phyloP scores from a whole-genome alignment of 176 grass and related monocot genomes.

The Lolium rigidum region DNA sequence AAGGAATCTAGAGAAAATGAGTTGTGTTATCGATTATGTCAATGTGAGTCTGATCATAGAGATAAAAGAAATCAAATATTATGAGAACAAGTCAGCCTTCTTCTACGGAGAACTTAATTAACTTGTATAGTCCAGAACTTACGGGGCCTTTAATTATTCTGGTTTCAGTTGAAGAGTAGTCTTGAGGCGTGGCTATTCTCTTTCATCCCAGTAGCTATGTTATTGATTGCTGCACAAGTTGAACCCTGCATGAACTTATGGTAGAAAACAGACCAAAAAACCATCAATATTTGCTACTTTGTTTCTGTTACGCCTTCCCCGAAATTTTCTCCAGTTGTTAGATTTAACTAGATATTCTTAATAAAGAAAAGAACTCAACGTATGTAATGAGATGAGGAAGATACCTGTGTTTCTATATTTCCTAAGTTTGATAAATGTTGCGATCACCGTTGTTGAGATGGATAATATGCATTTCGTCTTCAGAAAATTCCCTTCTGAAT shows the following conservation, averaged over 20 bases:
- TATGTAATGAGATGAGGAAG: not conserved
- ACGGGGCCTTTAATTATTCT: not conserved
- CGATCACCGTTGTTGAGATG: not conserved
- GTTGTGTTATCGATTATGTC: not conserved
- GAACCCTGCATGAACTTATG: slow-evolving; percentile 19
- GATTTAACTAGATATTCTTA: slow-evolving; percentile 17
- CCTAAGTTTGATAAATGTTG: slow-evolving; percentile 22
- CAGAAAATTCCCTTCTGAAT: slow-evolving; percentile 55
- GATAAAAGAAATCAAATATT: not conserved
- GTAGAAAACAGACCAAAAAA: not conserved
- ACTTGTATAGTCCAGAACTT: not conserved
- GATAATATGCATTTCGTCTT: slow-evolving; percentile 39
- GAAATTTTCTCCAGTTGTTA: not conserved
- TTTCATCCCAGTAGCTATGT: not conserved
- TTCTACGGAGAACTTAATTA: not conserved
- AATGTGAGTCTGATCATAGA: not conserved
- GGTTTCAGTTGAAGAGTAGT: not conserved
- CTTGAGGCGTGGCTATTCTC: slow-evolving; percentile 1
- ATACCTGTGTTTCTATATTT: not conserved
- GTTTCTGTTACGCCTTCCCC: slow-evolving; percentile 6
- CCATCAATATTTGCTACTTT: slow-evolving; percentile 16
- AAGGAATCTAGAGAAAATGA: not conserved
- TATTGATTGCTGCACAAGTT: slow-evolving; percentile 1
- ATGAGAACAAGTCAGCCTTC: not conserved
- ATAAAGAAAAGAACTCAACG: not conserved